These are phyloP conservation scores for Solanum medicagineum DNA, from an alignment of 257 asterid genomes.

Conservation along the genomic window DNA sequence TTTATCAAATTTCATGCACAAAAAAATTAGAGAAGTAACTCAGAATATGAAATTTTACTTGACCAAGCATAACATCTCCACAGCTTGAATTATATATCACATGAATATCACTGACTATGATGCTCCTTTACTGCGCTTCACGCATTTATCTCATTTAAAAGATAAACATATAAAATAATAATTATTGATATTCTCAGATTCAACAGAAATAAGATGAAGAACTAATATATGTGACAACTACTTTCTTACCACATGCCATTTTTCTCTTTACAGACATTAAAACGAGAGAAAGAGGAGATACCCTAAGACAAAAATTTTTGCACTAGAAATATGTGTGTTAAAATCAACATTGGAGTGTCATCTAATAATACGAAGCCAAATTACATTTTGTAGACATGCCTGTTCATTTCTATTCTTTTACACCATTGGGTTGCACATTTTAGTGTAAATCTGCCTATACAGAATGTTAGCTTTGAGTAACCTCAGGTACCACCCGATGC, in stretches of 20 bases:
- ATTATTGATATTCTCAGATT: background rate
- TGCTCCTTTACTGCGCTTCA: constrained; percentile 9
- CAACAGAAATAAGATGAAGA: background rate
- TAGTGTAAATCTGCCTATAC: constrained; percentile 88
- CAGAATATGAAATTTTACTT: background rate
- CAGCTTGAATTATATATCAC: constrained; percentile 20
- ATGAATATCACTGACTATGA: constrained; percentile 24
- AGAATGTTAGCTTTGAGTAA: constrained; percentile 89
- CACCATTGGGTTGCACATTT: constrained; percentile 78
- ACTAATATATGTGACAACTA: background rate
- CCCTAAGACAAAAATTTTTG: background rate
- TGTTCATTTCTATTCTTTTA: constrained; percentile 87
- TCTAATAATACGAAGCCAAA: background rate
- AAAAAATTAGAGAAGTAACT: background rate
- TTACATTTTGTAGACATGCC: constrained; percentile 41
- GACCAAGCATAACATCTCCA: constrained; percentile 14
- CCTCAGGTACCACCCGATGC: constrained; percentile 39
- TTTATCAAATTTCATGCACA: no score
- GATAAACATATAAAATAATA: no score
- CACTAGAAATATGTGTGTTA: background rate
- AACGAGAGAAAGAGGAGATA: background rate
- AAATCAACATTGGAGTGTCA: background rate
- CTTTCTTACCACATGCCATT: background rate
- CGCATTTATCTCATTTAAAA: no score
- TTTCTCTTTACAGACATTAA: background rate